Evolutionary conservation across 306 rosid species (phyloP).

Genomic region (Vigna hirtella): DNA sequence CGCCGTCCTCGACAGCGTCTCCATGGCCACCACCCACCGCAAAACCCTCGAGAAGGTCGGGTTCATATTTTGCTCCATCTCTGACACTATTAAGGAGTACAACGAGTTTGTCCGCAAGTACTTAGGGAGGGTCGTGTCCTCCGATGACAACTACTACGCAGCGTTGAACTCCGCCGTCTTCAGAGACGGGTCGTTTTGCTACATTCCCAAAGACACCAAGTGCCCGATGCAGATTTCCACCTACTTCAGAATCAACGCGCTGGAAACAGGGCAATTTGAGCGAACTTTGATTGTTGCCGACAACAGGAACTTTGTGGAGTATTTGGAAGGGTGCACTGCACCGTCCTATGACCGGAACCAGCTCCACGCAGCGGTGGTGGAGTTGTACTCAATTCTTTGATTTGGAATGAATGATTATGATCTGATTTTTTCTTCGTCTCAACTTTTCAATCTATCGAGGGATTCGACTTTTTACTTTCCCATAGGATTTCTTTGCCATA

Average conservation of each 20-base stretch:
- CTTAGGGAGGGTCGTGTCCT: background rate
- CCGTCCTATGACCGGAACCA: background rate
- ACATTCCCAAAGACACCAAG: background rate
- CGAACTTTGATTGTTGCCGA: background rate
- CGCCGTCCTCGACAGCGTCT: too few relatives aligned
- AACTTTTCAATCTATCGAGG: background rate
- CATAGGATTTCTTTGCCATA: conserved; percentile 25
- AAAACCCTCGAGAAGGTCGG: too few relatives aligned
- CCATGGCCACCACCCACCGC: too few relatives aligned
- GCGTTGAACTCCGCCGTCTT: background rate
- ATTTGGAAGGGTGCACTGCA: background rate
- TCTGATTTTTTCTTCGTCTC: conserved; percentile 28
- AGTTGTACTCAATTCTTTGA: background rate
- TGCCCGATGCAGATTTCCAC: conserved; percentile 13
- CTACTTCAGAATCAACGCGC: background rate
- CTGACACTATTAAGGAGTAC: too few relatives aligned
- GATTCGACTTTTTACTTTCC: background rate
- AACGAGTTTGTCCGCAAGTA: background rate
- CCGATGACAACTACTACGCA: conserved; percentile 16
- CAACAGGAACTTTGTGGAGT: background rate
- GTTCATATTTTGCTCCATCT: too few relatives aligned
- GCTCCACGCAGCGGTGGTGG: background rate
- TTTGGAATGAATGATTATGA: background rate
- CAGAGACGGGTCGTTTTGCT: conserved; percentile 9
- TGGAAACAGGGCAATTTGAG: conserved; percentile 5